Conservation (phyloP, 805 yeast genomes). For the Candida oleophila region DNA sequence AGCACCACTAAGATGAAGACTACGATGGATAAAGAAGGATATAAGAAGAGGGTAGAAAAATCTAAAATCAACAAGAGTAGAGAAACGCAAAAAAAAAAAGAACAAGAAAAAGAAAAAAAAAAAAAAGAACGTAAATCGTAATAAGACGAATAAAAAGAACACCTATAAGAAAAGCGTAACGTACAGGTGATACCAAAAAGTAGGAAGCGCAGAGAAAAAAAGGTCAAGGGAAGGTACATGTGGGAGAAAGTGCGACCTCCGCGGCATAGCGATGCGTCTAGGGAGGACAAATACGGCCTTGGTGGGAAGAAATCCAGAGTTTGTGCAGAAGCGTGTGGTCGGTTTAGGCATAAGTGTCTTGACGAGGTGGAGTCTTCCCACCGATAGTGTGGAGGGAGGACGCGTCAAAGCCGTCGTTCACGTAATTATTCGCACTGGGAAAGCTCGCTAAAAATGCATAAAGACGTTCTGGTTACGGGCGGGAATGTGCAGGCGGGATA, state of each 20-base stretch:
- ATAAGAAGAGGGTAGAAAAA: background rate
- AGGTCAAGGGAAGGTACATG: background rate
- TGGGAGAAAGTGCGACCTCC: background rate
- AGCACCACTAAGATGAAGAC: no score
- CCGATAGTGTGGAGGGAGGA: background rate
- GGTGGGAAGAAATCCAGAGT: no score
- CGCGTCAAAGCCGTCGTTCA: background rate
- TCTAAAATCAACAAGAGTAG: background rate
- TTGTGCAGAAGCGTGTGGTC: no score
- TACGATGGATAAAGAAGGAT: no score
- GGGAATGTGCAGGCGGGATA: background rate
- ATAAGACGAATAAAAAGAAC: background rate
- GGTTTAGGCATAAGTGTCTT: background rate
- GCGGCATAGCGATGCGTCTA: background rate
- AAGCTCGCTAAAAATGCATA: background rate
- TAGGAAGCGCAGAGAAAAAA: background rate
- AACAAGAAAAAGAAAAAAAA: constrained; percentile 1
- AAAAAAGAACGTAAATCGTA: constrained; percentile 1
- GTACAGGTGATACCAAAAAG: background rate
- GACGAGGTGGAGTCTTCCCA: background rate
- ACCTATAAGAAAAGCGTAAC: background rate
- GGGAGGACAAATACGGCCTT: no score
- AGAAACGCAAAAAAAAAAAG: background rate
- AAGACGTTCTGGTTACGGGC: background rate
- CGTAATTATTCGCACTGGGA: background rate